Conservation (phyloP, 176 grass and related monocot genomes). For the Thalia dealbata region DNA sequence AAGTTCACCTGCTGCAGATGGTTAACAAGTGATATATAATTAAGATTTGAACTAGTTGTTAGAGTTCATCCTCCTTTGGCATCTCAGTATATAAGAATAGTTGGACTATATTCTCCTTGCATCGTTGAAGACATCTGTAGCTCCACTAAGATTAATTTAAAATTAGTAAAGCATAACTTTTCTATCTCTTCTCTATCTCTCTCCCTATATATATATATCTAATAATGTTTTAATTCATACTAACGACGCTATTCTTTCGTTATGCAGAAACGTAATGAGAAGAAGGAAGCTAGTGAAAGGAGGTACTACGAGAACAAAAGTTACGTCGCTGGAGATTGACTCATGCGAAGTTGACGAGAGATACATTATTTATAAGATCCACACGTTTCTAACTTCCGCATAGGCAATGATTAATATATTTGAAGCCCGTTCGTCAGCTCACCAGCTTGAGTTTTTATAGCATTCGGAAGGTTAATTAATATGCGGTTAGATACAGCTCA, state of each 20-base stretch:
- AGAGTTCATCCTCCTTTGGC: background rate
- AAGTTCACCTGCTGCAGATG: background rate
- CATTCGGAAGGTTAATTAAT: no score
- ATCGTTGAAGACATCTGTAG: background rate
- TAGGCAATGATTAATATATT: slow-evolving; percentile 18
- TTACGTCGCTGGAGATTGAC: slow-evolving; percentile 62
- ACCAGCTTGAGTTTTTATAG: slow-evolving; percentile 12
- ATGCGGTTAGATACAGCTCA: slow-evolving; percentile 16
- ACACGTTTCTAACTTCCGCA: slow-evolving; percentile 22
- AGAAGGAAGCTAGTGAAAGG: slow-evolving; percentile 99
- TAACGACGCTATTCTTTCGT: no score
- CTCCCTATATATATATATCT: no score
- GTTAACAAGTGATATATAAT: background rate
- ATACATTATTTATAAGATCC: slow-evolving; percentile 16
- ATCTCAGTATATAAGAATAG: background rate
- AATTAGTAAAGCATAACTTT: background rate
- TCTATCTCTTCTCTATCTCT: no score
- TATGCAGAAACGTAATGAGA: slow-evolving; percentile 90
- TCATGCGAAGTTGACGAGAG: background rate
- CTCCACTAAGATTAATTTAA: background rate
- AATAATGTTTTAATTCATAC: no score
- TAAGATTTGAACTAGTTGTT: background rate
- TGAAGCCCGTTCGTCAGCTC: slow-evolving; percentile 1
- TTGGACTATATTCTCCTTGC: background rate
- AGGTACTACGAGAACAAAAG: slow-evolving; percentile 83